Evolutionary conservation across 2,329 filamentous ascomycete genomes (phyloP).

Genomic region (Delphinella strobiligena): DNA sequence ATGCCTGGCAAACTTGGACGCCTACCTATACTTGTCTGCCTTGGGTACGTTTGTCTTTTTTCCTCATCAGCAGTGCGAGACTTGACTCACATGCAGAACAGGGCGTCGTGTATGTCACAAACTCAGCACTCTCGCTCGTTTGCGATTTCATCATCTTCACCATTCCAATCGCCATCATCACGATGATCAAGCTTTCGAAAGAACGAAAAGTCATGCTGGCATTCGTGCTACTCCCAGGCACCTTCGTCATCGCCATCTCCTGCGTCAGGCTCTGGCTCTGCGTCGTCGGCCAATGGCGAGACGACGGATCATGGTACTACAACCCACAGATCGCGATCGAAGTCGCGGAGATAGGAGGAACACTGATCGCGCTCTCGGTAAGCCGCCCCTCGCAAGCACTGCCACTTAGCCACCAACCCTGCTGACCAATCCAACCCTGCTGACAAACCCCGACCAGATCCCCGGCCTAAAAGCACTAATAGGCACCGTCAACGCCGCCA

Average conservation of each 20-base stretch:
- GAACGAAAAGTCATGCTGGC: slow-evolving; percentile 37
- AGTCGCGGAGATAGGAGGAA: slow-evolving; percentile 39
- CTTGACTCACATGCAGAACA: not conserved
- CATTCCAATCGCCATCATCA: slow-evolving; percentile 38
- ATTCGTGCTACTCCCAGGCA: slow-evolving; percentile 37
- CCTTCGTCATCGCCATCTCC: slow-evolving; percentile 38
- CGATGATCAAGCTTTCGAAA: slow-evolving; percentile 31
- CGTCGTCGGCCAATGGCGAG: slow-evolving; percentile 31
- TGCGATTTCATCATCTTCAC: slow-evolving; percentile 42
- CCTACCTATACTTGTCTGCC: slow-evolving; percentile 33
- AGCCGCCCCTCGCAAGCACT: too few species aligned
- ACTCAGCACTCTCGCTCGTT: slow-evolving; percentile 36
- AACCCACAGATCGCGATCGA: slow-evolving; percentile 39
- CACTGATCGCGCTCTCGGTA: slow-evolving; percentile 40
- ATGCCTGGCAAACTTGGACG: slow-evolving; percentile 32
- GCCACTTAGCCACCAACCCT: too few species aligned
- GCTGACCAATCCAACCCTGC: too few species aligned
- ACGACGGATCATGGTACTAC: slow-evolving; percentile 40
- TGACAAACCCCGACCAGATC: too few species aligned
- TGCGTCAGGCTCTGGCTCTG: slow-evolving; percentile 37
- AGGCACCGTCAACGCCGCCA: not conserved
- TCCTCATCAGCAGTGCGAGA: not conserved
- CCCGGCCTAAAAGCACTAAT: slow-evolving; percentile 35
- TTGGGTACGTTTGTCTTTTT: slow-evolving; percentile 21
- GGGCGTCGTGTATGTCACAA: slow-evolving; percentile 40